Conservation (phyloP, 345 rosid species). For the Dipteronia dyeriana region DNA sequence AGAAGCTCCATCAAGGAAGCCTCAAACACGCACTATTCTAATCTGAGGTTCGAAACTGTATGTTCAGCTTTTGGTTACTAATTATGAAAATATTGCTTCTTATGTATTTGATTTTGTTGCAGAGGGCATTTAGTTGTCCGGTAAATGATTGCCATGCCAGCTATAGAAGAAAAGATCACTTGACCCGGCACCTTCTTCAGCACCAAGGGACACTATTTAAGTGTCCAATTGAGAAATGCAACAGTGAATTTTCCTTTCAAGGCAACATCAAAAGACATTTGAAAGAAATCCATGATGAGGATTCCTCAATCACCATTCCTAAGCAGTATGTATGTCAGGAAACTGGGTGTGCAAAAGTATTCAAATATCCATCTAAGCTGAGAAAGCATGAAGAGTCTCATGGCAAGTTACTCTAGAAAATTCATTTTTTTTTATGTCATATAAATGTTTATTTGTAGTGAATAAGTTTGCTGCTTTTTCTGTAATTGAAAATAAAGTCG, state of each 20-base stretch:
- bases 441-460: not conserved
- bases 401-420: constrained; percentile 41
- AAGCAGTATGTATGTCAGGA: constrained; percentile 62
- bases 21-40: constrained; percentile 70
- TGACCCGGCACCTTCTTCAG: constrained; percentile 69
- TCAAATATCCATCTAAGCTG: constrained; percentile 60
- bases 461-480: not conserved
- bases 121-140: constrained; percentile 76
- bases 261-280: constrained; percentile 69
- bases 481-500: too few relatives aligned
- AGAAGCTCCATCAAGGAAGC: constrained; percentile 96
- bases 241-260: constrained; percentile 42
- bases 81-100: not conserved
- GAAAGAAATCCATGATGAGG: constrained; percentile 46
- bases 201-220: constrained; percentile 78
- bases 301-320: constrained; percentile 21
- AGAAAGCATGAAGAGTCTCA: constrained; percentile 75
- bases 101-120: constrained; percentile 5
- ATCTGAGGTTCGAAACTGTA: constrained; percentile 43
- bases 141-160: constrained; percentile 67
- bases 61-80: not conserved
- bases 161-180: constrained; percentile 90
- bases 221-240: constrained; percentile 65
- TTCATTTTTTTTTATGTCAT: not conserved
- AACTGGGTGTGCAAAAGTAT: constrained; percentile 78